These are phyloP conservation scores for Metrosideros polymorpha DNA, from an alignment of 441 rosid species.

Conservation along the genomic window DNA sequence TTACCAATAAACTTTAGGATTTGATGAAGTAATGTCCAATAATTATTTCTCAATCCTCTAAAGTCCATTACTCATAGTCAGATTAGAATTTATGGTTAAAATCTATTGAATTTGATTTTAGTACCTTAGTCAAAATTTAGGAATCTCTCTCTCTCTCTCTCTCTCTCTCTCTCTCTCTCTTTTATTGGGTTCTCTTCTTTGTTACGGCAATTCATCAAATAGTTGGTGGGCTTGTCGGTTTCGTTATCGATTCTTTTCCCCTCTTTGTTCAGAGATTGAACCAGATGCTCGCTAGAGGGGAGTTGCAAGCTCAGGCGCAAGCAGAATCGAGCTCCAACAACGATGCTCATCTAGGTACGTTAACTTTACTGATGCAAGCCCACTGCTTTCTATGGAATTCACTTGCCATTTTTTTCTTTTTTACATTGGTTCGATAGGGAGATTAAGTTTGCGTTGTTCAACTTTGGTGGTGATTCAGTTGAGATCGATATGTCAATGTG, in stretches of 20 bases:
- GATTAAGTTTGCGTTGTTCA: background rate
- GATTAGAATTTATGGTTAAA: too few relatives aligned
- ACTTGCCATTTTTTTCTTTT: background rate
- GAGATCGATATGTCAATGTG: slow-evolving; percentile 47
- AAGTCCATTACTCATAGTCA: too few relatives aligned
- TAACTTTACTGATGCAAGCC: background rate
- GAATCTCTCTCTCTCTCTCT: too few relatives aligned
- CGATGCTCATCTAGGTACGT: slow-evolving; percentile 22
- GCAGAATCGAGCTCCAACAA: slow-evolving; percentile 12
- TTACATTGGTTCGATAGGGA: background rate
- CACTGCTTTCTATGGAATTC: background rate
- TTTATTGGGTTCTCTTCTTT: background rate
- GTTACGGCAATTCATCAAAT: slow-evolving; percentile 44
- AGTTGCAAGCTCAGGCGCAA: background rate
- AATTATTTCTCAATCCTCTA: too few relatives aligned
- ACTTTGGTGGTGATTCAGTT: slow-evolving; percentile 6
- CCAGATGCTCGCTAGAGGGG: slow-evolving; percentile 18
- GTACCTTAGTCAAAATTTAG: too few relatives aligned
- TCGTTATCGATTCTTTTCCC: background rate
- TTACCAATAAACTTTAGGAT: too few relatives aligned
- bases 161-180: background rate
- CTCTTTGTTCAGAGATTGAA: background rate
- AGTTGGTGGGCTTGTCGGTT: background rate
- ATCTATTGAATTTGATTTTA: too few relatives aligned
- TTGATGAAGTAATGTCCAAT: too few relatives aligned